Conservation (phyloP, 2,329 filamentous ascomycete species). For the Epichloe sp. region DNA sequence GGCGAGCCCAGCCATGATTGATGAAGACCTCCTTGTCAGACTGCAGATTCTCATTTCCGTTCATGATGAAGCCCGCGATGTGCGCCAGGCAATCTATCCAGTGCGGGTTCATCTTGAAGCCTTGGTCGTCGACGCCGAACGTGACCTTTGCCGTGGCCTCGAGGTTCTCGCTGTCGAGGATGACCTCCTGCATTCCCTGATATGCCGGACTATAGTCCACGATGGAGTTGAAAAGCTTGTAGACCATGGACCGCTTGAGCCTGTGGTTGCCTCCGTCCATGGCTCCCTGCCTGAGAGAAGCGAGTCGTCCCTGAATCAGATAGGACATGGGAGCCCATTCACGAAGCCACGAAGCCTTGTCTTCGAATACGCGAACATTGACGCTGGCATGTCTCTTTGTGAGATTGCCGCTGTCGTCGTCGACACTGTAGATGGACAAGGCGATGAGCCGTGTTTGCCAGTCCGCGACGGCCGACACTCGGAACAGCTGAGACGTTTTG, state of each 20-base stretch:
- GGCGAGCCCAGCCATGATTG: constrained; percentile 44
- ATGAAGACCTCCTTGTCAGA: constrained; percentile 31
- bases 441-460: constrained; percentile 30
- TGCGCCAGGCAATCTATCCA: constrained; percentile 48
- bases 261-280: constrained; percentile 4
- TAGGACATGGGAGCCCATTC: too few species aligned
- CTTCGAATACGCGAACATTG: too few species aligned
- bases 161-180: constrained; percentile 17
- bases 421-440: constrained; percentile 17
- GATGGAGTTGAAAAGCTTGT: constrained; percentile 50
- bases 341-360: too few species aligned
- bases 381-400: too few species aligned
- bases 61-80: constrained; percentile 48
- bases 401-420: constrained; percentile 22
- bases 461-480: constrained; percentile 24
- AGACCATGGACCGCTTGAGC: constrained; percentile 21
- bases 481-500: constrained; percentile 18
- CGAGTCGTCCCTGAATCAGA: too few species aligned
- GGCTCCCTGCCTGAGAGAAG: constrained; percentile 28
- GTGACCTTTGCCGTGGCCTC: constrained; percentile 31
- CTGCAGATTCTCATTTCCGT: constrained; percentile 13
- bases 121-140: constrained; percentile 31
- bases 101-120: constrained; percentile 16
- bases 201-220: constrained; percentile 44
- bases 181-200: constrained; percentile 45